phyloP scores from a whole-genome alignment of 208 protist species.

The Crithidia expoeki region DNA sequence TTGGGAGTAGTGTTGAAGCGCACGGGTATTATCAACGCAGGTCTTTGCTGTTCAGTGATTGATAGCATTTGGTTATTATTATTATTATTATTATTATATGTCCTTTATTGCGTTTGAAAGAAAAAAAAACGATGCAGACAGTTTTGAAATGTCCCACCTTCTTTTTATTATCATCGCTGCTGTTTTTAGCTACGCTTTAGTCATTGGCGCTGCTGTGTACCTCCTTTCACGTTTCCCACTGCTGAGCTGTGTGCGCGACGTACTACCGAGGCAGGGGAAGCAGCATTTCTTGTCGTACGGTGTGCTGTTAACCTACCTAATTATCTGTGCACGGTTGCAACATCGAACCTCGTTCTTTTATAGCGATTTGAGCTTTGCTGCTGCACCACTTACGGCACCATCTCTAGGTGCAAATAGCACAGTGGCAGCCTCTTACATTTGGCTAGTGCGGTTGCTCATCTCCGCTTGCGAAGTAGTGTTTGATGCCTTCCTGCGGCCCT shows the following conservation, averaged over 20 bases:
- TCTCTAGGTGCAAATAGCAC: not conserved
- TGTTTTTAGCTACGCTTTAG: conserved; percentile 9
- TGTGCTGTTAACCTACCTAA: conserved; percentile 21
- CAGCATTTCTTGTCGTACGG: conserved; percentile 26
- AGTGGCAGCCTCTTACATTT: not conserved
- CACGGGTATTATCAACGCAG: too few species aligned
- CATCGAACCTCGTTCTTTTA: not conserved
- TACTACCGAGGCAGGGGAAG: conserved; percentile 28
- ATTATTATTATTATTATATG: too few species aligned
- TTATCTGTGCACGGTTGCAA: not conserved
- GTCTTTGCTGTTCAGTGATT: too few species aligned
- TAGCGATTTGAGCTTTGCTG: not conserved
- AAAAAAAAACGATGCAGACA: not conserved
- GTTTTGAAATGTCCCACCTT: conserved; percentile 3
- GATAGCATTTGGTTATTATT: not conserved
- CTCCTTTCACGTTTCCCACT: conserved; percentile 25
- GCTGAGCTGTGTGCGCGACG: conserved; percentile 26
- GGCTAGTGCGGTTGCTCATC: not conserved
- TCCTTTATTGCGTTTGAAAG: too few species aligned
- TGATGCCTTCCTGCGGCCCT: conserved; percentile 15
- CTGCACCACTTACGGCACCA: not conserved
- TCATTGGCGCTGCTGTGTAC: not conserved
- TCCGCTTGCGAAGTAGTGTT: not conserved
- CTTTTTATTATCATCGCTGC: not conserved
- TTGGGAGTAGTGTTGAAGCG: too few species aligned